Evolutionary conservation across 306 rosid genomes (phyloP).

Genomic region (Prunus fruticosa): DNA sequence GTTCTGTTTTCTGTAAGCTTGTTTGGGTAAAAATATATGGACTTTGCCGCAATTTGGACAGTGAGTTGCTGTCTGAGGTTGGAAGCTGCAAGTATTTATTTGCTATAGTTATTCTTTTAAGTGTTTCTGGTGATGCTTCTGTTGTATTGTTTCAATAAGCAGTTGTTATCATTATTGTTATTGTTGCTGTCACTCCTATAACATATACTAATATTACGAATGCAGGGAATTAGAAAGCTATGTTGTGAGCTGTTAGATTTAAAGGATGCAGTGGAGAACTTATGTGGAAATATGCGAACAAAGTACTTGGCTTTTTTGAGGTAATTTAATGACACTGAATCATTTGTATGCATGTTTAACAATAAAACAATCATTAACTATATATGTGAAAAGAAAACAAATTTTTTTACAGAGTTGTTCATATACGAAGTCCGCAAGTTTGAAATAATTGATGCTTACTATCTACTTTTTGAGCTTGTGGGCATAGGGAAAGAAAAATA

Average conservation of each 20-base stretch:
- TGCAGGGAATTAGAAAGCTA: conserved; percentile 93
- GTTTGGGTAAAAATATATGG: not conserved
- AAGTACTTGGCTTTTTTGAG: conserved; percentile 93
- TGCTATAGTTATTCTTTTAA: not conserved
- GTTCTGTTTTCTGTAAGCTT: not conserved
- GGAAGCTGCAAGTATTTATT: not conserved
- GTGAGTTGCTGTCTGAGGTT: not conserved
- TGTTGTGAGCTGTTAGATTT: conserved; percentile 92
- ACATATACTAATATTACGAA: not conserved
- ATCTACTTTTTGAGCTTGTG: not conserved
- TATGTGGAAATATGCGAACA: conserved; percentile 85
- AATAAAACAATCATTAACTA: not conserved
- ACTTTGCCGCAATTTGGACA: not conserved
- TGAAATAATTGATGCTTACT: not conserved
- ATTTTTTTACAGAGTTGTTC: not conserved
- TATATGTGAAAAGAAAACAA: not conserved
- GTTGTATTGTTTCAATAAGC: not conserved
- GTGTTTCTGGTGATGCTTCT: not conserved
- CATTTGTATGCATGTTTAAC: not conserved
- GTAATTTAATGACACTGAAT: conserved; percentile 29
- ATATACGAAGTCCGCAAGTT: not conserved
- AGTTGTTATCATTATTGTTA: not conserved
- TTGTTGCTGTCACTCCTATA: not conserved
- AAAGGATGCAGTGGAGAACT: conserved; percentile 93
- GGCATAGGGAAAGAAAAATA: not conserved